Evolutionary conservation across 768 basidiomycete species (phyloP), one percentile per base, ranked within the genome.

Genomic region (Phlebiopsis gigantea): DNA sequence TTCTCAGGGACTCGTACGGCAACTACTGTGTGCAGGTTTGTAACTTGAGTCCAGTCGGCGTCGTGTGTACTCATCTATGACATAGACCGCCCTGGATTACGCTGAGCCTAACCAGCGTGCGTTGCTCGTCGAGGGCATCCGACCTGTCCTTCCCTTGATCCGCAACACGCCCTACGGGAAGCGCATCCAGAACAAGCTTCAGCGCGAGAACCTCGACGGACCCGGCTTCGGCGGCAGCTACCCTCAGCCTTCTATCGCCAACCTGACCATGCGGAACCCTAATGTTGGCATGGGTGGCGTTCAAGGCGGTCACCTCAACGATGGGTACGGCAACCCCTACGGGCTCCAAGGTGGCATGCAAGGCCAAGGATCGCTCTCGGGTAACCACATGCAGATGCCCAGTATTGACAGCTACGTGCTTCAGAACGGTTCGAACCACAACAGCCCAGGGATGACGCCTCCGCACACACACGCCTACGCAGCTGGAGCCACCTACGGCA

Each of bases 161-260:
- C 90, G 97, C 66, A 99, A 99, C 74, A 99, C 97, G 9, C 97
- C 97, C 6, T 99, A 99, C 65, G 97, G 97, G 64, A 99, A 99
- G 77, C 87, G 97, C 44, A 99, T 99, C 66, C 96, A 98, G 73
- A 95, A 94, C 77, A 98, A 98, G 75, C 77, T 98, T 53, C 95
- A 97, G 73, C 91, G 96, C 57, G 94, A 96, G 73, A 90, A 66
- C 62, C 77, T 79, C 46, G 68, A 71, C 39, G 63, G 58, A 8
- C 48, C 26, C n/a, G 60, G 29, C 21, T 60, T 15, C 25, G 65
- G 64, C 42, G 63, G 62, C 12, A 77, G 79, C 55, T 84, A 83
- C 67, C 79, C 82, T 57, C 83, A 82, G 63, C 83, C 83, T 63
- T 70, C 77, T 29, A 74, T 88, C 61, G 74, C 80, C 56, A 84